Evolutionary conservation across 495 filamentous ascomycete genomes (phyloP).

Genomic region (Aspergillus biplanus): DNA sequence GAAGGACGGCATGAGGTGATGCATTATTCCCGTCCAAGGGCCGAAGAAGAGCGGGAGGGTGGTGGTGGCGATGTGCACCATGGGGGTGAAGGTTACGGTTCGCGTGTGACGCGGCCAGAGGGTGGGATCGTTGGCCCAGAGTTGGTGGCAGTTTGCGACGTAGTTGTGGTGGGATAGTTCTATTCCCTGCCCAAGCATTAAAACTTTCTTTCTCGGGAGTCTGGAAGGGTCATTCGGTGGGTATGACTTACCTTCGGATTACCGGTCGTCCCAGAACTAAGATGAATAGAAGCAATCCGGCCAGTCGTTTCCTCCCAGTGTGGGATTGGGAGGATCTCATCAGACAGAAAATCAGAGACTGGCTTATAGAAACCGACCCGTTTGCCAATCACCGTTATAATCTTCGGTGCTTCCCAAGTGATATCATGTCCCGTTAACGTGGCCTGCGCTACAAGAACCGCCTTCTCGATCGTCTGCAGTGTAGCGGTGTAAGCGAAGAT

Average conservation of each 20-base stretch:
- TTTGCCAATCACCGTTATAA: constrained; percentile 1
- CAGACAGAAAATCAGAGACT: background rate
- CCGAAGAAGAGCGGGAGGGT: constrained; percentile 1
- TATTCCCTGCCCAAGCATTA: constrained; percentile 5
- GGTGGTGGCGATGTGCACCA: constrained; percentile 6
- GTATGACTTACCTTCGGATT: constrained; percentile 10
- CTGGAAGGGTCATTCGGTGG: too few species aligned
- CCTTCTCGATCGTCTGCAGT: background rate
- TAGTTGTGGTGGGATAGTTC: constrained; percentile 10
- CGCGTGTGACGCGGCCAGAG: background rate
- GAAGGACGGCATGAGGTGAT: constrained; percentile 9
- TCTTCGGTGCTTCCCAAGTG: background rate
- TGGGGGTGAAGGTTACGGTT: background rate
- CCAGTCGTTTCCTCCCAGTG: constrained; percentile 4
- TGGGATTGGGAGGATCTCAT: background rate
- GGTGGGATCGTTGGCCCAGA: constrained; percentile 4
- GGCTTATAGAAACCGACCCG: background rate
- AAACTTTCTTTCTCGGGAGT: too few species aligned
- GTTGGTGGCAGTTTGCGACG: constrained; percentile 9
- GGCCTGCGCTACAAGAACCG: background rate
- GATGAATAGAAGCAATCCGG: constrained; percentile 4
- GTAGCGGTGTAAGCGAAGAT: constrained; percentile 3
- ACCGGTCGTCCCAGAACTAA: constrained; percentile 4
- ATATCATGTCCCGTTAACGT: background rate
- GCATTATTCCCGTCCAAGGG: constrained; percentile 3